Percentiles rank a stretch among this genome's conserved stretches.
These are phyloP conservation scores for Suaeda aralocaspica DNA, from an alignment of 148 eudicot species.

Conservation along the genomic window DNA sequence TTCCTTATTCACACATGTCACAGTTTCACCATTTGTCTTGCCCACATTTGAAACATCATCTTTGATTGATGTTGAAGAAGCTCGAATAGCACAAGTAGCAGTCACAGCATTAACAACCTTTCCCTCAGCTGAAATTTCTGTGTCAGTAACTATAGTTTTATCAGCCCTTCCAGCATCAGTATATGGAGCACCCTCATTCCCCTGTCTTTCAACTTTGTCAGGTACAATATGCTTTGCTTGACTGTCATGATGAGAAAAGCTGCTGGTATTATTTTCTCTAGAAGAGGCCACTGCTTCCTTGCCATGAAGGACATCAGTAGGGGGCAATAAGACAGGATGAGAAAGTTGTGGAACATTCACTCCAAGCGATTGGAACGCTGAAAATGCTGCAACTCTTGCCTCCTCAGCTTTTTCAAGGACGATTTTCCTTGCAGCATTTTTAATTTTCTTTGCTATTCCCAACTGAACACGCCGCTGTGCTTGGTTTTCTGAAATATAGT, in stretches of 20 bases:
- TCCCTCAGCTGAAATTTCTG: constrained; percentile 28
- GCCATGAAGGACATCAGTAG: constrained; percentile 21
- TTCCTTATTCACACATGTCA: constrained; percentile 14
- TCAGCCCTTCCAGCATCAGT: constrained; percentile 32
- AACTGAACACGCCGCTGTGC: constrained; percentile 73
- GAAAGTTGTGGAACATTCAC: constrained; percentile 66
- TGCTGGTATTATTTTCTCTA: constrained; percentile 44
- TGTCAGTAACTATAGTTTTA: constrained; percentile 25
- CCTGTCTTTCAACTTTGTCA: constrained; percentile 19
- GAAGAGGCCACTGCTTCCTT: constrained; percentile 42
- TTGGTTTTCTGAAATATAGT: constrained; percentile 33
- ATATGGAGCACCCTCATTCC: constrained; percentile 22
- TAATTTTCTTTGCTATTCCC: constrained; percentile 92
- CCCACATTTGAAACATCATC: constrained; percentile 21
- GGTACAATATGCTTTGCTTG: constrained; percentile 26
- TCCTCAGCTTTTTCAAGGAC: constrained; percentile 98
- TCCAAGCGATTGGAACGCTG: constrained; percentile 97
- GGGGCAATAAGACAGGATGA: constrained; percentile 39
- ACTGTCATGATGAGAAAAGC: constrained; percentile 30
- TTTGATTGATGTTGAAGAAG: constrained; percentile 20
- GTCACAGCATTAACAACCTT: constrained; percentile 27
- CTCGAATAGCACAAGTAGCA: constrained; percentile 17
- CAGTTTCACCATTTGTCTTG: constrained; percentile 19
- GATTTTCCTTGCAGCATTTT: constrained; percentile 89
- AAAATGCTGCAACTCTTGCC: constrained; percentile 87